Conservation (phyloP, 345 rosid genomes). For the Populus davidiana region DNA sequence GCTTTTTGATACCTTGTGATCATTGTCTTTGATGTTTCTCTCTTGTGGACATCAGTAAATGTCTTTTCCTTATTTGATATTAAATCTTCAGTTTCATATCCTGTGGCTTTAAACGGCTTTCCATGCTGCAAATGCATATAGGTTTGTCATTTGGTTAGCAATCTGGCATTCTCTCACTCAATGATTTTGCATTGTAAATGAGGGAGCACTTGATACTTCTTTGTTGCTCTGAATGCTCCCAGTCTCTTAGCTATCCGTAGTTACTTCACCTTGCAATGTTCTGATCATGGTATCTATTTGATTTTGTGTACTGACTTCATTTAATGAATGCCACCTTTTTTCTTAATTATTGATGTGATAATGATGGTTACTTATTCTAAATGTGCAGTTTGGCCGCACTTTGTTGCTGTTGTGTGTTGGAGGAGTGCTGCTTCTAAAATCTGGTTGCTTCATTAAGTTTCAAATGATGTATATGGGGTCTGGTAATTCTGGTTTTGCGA, state of each 20-base stretch:
- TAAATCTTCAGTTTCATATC: background rate
- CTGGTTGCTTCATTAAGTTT: constrained; percentile 3
- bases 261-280: background rate
- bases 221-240: background rate
- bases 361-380: background rate
- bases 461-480: background rate
- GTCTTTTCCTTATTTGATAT: background rate
- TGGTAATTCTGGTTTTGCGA: constrained; percentile 4
- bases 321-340: background rate
- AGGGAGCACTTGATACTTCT: background rate
- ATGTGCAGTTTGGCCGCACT: constrained; percentile 33
- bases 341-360: background rate
- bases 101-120: background rate
- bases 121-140: background rate
- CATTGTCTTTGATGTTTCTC: background rate
- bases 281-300: background rate
- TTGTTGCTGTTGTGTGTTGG: constrained; percentile 47
- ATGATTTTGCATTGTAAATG: background rate
- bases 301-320: background rate
- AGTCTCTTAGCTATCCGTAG: background rate
- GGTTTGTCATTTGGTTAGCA: background rate
- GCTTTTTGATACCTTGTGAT: background rate
- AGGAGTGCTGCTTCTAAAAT: constrained; percentile 42
- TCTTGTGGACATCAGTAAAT: background rate
- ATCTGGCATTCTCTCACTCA: background rate